Percentiles rank a stretch among this genome's conserved stretches.
phyloP scores from a whole-genome alignment of 257 asterid genomes.

The Lithospermum erythrorhizon region DNA sequence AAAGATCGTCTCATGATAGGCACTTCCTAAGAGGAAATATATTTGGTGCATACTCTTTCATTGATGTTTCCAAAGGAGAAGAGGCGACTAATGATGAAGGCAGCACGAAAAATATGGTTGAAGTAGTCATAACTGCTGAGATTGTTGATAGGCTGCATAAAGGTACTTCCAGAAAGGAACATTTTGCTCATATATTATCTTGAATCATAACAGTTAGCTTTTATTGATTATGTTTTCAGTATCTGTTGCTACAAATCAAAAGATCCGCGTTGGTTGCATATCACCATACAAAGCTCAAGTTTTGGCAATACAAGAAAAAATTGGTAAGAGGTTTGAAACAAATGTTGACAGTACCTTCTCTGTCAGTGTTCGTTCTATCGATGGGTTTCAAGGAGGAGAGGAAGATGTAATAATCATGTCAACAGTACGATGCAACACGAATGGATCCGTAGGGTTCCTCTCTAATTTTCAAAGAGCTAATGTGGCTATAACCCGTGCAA shows the following conservation, averaged over 20 bases:
- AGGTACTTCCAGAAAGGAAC: slow-evolving; percentile 20
- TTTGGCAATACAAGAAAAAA: slow-evolving; percentile 37
- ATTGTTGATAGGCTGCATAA: slow-evolving; percentile 43
- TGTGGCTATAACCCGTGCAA: slow-evolving; percentile 71
- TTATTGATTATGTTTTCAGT: slow-evolving; percentile 22
- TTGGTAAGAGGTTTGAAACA: slow-evolving; percentile 39
- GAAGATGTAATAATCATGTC: slow-evolving; percentile 68
- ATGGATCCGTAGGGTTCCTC: slow-evolving; percentile 64
- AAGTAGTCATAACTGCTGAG: slow-evolving; percentile 45
- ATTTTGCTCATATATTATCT: not conserved
- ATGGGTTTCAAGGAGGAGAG: slow-evolving; percentile 89
- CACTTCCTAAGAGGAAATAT: slow-evolving; percentile 31
- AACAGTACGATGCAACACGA: slow-evolving; percentile 54
- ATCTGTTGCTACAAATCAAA: slow-evolving; percentile 24
- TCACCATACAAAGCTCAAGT: slow-evolving; percentile 82
- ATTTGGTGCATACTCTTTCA: slow-evolving; percentile 60
- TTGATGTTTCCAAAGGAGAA: slow-evolving; percentile 37
- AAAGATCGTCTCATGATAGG: slow-evolving; percentile 18
- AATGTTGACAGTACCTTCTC: slow-evolving; percentile 43
- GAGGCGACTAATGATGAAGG: slow-evolving; percentile 32
- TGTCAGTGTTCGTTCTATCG: slow-evolving; percentile 59
- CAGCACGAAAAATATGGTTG: slow-evolving; percentile 41
- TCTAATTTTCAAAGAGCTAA: slow-evolving; percentile 48
- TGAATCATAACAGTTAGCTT: not conserved
- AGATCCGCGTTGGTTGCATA: slow-evolving; percentile 60